Base-by-base conservation (phyloP, 257 asterid genomes). In the Salvia rosmarinus region DNA sequence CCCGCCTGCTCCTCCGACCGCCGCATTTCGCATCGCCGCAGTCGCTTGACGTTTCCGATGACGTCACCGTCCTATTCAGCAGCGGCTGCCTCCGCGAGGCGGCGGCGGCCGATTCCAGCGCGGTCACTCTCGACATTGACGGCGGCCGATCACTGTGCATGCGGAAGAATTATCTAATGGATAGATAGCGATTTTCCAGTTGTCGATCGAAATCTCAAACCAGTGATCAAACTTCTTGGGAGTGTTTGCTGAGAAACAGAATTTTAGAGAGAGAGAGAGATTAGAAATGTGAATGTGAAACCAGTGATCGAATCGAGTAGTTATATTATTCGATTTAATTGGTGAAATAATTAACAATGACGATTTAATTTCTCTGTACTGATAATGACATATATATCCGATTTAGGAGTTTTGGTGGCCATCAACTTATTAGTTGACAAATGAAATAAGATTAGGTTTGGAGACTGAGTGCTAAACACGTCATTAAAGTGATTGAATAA, bases 41-140 rank as follows among this genome's bases (percentile, higher is more conserved):
- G 20, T 21, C 19, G 59, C 40, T 43, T 8, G 20, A 6, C 0
- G 67, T 1, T 20, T 51, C 21, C 16, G 81, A 79, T 30, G 80
- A 64, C 78, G 65, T 23, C 71, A 32, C 4, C 23, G 43, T 2
- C 47, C 40, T 6, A 70, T 58, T 35, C 60, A 83, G 84, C 8
- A 80, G 82, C 65, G 84, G 84, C 8, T 75, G 83, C 59, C 79
- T 52, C 55, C 84, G 69, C 58, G 58, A 19, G 34, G 42, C 69
- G 35, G 73, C n/a, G 35, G 62, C 25, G 61, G 81, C 71, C 16
- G 78, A 75, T 49, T 72, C 78, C 6, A 55, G 10, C 50, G 70
- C 77, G 75, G 51, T 62, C 50, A 28, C 32, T 43, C 58, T 43
- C 63, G 83, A 42, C 85, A 83, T 80, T 54, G 44, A 51, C n/a